Conservation (phyloP, 495 filamentous ascomycete genomes). For the Tricharina praecox region DNA sequence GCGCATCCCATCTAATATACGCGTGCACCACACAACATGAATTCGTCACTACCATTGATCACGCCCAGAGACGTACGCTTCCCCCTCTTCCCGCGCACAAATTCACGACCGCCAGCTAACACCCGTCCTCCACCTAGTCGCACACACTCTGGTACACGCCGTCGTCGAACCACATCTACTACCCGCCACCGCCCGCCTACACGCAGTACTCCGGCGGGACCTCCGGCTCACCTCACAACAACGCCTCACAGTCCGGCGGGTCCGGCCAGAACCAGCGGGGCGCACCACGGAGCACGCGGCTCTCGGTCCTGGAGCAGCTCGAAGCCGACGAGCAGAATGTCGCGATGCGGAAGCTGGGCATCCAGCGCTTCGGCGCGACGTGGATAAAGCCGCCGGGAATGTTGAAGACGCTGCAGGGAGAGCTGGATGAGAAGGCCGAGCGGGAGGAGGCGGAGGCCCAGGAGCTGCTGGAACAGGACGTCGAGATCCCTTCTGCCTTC, state of each 20-base stretch:
- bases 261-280: conserved; percentile 18
- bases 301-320: conserved; percentile 42
- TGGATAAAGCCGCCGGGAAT: conserved; percentile 70
- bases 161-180: conserved; percentile 47
- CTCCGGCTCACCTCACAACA: conserved; percentile 14
- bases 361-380: conserved; percentile 53
- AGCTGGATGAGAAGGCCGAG: conserved; percentile 63
- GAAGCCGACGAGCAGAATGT: conserved; percentile 51
- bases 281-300: conserved; percentile 27
- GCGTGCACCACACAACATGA: conserved; percentile 35
- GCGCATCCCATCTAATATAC: conserved; percentile 19
- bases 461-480: conserved; percentile 48
- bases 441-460: conserved; percentile 48
- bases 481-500: conserved; percentile 36
- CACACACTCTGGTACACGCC: conserved; percentile 40
- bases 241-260: conserved; percentile 12
- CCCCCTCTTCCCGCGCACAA: no score
- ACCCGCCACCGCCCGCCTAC: conserved; percentile 28
- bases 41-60: conserved; percentile 55
- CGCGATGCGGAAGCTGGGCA: conserved; percentile 49
- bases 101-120: no score
- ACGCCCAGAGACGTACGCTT: conserved; percentile 51
- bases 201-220: conserved; percentile 10
- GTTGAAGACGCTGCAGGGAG: conserved; percentile 60
- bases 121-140: no score